phyloP scores from a whole-genome alignment of 2,329 filamentous ascomycete species.

The Fusarium sp. region DNA sequence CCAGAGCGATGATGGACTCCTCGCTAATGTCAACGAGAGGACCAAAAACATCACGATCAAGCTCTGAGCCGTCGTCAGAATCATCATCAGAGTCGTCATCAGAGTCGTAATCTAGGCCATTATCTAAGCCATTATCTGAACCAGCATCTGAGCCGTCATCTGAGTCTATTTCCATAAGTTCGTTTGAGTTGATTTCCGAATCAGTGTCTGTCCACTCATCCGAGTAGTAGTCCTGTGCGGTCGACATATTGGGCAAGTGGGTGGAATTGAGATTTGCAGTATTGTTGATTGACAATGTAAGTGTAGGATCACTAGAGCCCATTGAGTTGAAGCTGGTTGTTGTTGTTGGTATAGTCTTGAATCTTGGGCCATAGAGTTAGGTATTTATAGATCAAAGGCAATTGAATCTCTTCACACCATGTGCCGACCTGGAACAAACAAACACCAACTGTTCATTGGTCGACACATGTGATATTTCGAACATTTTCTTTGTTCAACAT shows the following conservation, averaged over 20 bases:
- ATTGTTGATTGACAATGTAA: neutral
- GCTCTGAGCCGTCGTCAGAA: neutral
- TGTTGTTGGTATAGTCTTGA: neutral
- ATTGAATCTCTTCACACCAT: neutral
- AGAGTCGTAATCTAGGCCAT: neutral
- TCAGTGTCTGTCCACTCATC: neutral
- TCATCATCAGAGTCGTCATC: neutral
- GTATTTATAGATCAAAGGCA: neutral
- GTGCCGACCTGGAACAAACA: neutral
- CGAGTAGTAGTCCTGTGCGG: neutral
- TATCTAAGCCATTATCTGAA: neutral
- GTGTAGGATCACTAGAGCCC: neutral
- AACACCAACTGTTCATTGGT: neutral
- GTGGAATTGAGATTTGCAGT: neutral
- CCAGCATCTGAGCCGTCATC: neutral
- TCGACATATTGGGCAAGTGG: neutral
- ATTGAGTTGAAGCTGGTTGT: neutral
- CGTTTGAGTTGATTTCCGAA: neutral
- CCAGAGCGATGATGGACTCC: neutral
- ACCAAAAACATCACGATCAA: neutral
- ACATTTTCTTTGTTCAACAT: neutral
- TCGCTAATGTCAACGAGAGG: neutral
- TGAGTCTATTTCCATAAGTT: neutral
- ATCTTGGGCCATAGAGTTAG: neutral
- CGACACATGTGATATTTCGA: neutral